Percentiles rank a stretch among this genome's conserved stretches.
These are phyloP conservation scores for Chaetomium fimeti DNA, from an alignment of 495 filamentous ascomycete genomes.

Conservation along the genomic window DNA sequence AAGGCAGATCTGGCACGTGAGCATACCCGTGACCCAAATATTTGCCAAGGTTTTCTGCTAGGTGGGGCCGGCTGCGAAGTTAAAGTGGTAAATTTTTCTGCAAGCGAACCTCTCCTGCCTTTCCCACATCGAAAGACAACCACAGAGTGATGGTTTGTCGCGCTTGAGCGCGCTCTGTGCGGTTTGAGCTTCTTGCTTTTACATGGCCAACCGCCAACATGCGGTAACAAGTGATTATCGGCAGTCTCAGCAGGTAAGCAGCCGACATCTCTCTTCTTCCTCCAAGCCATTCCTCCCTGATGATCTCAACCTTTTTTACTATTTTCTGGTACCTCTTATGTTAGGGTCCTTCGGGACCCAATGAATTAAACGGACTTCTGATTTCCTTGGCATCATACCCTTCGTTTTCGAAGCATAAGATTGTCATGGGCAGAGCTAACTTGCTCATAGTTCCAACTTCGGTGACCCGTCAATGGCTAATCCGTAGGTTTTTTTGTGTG, in stretches of 20 bases:
- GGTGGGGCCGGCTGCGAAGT: slow-evolving; percentile 3
- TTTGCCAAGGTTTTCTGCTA: slow-evolving; percentile 2
- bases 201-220: not conserved
- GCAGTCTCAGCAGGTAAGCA: slow-evolving; percentile 21
- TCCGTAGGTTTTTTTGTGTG: not conserved
- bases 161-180: not conserved
- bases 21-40: not conserved
- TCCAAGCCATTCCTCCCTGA: slow-evolving; percentile 39
- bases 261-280: not conserved
- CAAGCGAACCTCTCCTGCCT: slow-evolving; percentile 6
- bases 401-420: slow-evolving; percentile 4
- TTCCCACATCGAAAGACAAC: slow-evolving; percentile 7
- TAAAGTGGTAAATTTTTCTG: slow-evolving; percentile 21
- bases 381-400: slow-evolving; percentile 33
- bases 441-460: slow-evolving; percentile 10
- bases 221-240: not conserved
- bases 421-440: slow-evolving; percentile 24
- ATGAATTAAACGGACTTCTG: slow-evolving; percentile 65
- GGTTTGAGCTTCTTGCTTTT: not conserved
- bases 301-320: slow-evolving; percentile 46
- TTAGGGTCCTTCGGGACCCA: slow-evolving; percentile 50
- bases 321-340: slow-evolving; percentile 67
- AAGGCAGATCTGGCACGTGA: slow-evolving; percentile 3
- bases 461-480: not conserved
- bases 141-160: not conserved